Percentiles rank a stretch among this genome's conserved stretches.
phyloP scores from a whole-genome alignment of 1,284 basidiomycete species.

The Cutaneotrichosporon sp. region DNA sequence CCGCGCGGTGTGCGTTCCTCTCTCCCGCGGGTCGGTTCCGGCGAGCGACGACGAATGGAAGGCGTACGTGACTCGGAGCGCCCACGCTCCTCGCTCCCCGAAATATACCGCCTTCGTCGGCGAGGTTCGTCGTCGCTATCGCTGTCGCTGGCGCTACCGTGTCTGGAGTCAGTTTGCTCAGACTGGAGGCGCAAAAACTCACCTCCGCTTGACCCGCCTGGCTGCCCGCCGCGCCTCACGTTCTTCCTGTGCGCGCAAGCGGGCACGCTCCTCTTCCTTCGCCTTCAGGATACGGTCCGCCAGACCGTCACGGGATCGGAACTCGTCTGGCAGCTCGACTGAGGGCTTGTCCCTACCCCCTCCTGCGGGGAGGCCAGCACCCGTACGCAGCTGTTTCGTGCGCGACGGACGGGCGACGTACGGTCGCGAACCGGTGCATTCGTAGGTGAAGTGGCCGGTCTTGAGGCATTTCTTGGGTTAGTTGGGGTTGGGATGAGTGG shows the following conservation, averaged over 20 bases:
- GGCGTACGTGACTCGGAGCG: neutral
- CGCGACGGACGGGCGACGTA: conserved; percentile 49
- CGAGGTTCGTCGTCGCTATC: neutral
- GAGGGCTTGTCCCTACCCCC: conserved; percentile 38
- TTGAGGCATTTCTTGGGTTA: conserved; percentile 47
- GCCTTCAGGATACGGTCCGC: conserved; percentile 51
- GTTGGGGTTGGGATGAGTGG: neutral
- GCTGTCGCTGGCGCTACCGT: neutral
- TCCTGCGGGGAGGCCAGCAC: conserved; percentile 21
- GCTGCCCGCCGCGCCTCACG: neutral
- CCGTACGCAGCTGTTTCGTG: conserved; percentile 40
- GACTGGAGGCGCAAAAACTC: neutral
- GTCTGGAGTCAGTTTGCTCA: neutral
- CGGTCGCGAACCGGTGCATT: conserved; percentile 48
- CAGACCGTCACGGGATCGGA: conserved; percentile 40
- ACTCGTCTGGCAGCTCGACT: conserved; percentile 53
- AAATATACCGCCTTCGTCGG: neutral
- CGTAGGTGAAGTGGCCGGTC: conserved; percentile 52
- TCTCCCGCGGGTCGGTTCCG: neutral
- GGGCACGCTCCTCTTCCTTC: conserved; percentile 45
- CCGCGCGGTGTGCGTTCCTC: neutral
- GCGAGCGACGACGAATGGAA: neutral
- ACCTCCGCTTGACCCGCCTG: conserved; percentile 9
- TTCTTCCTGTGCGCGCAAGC: conserved; percentile 22
- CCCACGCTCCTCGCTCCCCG: neutral